These are phyloP conservation scores for Keithomyces neogunnii DNA, from an alignment of 2,329 filamentous ascomycete genomes.

Conservation along the genomic window DNA sequence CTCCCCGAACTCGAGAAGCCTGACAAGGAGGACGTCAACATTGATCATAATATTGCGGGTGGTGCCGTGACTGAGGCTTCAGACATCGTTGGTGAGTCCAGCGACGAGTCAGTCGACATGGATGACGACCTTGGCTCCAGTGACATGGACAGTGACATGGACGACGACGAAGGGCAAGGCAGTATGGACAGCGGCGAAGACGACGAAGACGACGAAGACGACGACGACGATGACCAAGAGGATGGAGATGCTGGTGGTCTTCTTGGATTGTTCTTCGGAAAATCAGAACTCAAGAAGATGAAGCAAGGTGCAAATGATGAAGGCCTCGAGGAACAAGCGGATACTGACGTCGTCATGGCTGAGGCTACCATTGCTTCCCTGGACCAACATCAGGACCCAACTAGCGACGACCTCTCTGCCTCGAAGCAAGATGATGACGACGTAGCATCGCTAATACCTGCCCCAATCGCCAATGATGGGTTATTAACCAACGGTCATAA, in stretches of 20 bases:
- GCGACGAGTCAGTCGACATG: constrained; percentile 61
- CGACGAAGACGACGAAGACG: constrained; percentile 30
- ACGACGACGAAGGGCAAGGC: constrained; percentile 19
- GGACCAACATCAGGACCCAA: background rate
- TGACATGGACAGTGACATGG: constrained; percentile 36
- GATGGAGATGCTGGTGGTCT: constrained; percentile 36
- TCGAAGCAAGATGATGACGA: constrained; percentile 20
- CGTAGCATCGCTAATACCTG: background rate
- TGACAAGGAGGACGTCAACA: constrained; percentile 13
- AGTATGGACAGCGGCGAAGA: constrained; percentile 18
- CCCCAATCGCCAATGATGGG: constrained; percentile 3
- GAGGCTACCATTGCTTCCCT: background rate
- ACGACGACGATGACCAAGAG: constrained; percentile 28
- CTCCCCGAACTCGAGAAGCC: constrained; percentile 38
- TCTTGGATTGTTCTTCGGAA: constrained; percentile 50
- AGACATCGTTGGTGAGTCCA: constrained; percentile 36
- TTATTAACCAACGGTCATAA: background rate
- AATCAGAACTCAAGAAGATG: constrained; percentile 47
- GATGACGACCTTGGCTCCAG: constrained; percentile 56
- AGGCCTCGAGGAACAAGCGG: constrained; percentile 10
- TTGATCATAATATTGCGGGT: constrained; percentile 11
- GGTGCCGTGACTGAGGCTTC: constrained; percentile 20
- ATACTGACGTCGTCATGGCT: constrained; percentile 13
- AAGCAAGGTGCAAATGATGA: constrained; percentile 28
- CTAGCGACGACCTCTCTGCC: constrained; percentile 9